Evolutionary conservation across 2,329 filamentous ascomycete species (phyloP), one percentile per base, ranked within the genome.

Genomic region (Epichloe gansuensis): DNA sequence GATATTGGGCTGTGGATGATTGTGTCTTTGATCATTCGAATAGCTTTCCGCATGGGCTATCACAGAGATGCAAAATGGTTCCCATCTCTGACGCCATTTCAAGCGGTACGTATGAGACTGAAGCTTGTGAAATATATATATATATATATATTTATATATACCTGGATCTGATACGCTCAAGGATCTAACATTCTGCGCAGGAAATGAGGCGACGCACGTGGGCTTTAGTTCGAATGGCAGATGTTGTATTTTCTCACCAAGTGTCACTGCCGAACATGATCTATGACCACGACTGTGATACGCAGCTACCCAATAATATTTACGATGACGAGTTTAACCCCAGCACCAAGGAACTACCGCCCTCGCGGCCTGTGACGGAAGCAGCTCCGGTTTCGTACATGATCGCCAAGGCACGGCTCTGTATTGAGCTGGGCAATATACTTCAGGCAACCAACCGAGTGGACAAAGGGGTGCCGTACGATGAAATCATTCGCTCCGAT

Each of bases 291-390:
- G 83, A 90, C 62, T 89, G 82, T 52, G 88, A 93, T 61, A 85
- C 86, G 0, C 77, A 85, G 59, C 69, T 88, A 5, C 88, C 88
- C 1, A 80, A 82, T 53, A 93, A 91, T 61, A 77, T 91, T 15
- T 88, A 87, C 63, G 88, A 93, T 59, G 86, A 91, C 56, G 88
- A 91, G 58, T 83, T 93, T 41, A 77, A 82, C 46, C 82, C 85
- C 3, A 77, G 80, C 23, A 85, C 81, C 56, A 85, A 83, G 58
- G 69, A 75, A 7, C 67, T 91, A 9, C 88, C 88, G 1, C 76
- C 80, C 2, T 80, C 85, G 0, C 73, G 86, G 53, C 83, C 86
- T 0, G 73, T 72, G 35, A 81, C 77, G 1, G 86, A 91, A 63
- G 79, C 85, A 2, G 91, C 88, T 0, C 85, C 86, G 1, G 82